A percentile compares a stretch with the other conserved stretches of the same genome.
Conservation (phyloP, 345 rosid species). For the Bruguiera sexangula region DNA sequence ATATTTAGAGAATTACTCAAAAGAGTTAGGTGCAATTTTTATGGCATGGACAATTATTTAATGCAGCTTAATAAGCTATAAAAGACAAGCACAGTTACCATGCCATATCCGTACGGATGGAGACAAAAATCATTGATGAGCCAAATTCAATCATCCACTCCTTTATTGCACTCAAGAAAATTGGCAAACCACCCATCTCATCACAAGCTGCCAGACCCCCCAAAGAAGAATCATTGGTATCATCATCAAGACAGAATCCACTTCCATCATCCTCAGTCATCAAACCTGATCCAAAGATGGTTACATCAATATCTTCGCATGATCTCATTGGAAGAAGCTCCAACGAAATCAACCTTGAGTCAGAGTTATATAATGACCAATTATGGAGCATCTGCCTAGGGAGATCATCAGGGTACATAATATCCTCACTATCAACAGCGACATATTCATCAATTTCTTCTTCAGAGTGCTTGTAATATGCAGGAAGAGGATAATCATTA, state of each 20-base stretch:
- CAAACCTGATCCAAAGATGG: constrained; percentile 67
- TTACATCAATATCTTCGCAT: constrained; percentile 68
- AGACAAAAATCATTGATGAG: constrained; percentile 50
- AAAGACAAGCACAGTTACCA: constrained; percentile 47
- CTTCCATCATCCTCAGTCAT: constrained; percentile 67
- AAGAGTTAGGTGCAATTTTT: background rate
- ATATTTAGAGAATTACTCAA: background rate
- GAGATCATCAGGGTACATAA: constrained; percentile 43
- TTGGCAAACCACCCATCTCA: constrained; percentile 40
- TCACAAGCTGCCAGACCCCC: constrained; percentile 30
- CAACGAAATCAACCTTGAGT: constrained; percentile 61
- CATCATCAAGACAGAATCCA: constrained; percentile 47
- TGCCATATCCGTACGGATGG: constrained; percentile 71
- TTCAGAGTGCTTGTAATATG: constrained; percentile 46
- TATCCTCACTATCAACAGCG: constrained; percentile 36
- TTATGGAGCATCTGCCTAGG: constrained; percentile 67
- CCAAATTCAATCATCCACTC: constrained; percentile 91
- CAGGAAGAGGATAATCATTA: constrained; percentile 82
- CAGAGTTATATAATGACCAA: constrained; percentile 85
- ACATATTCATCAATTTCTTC: constrained; percentile 72
- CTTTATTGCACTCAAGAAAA: constrained; percentile 66
- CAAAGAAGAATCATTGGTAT: constrained; percentile 42
- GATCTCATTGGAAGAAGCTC: constrained; percentile 82
- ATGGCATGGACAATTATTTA: background rate
- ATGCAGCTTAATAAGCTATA: background rate